These are phyloP conservation scores for Rhynchosporium secalis DNA, from an alignment of 2,329 filamentous ascomycete species.

Conservation along the genomic window DNA sequence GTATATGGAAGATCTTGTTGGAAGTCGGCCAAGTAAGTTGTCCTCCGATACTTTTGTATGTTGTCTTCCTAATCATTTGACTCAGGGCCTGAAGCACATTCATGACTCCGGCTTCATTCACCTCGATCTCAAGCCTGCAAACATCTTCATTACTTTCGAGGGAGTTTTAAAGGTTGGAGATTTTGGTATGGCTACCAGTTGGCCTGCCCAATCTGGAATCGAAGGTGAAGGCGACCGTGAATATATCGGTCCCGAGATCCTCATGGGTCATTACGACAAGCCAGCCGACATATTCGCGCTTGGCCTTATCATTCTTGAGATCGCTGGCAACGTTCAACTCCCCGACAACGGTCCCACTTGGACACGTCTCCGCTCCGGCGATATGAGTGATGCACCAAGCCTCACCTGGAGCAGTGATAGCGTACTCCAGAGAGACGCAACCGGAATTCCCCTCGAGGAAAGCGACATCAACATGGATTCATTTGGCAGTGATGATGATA, in stretches of 20 bases:
- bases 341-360: conserved; percentile 91
- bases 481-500: conserved; percentile 44
- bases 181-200: conserved; percentile 78
- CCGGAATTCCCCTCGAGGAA: conserved; percentile 61
- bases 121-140: conserved; percentile 82
- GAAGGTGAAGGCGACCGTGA: conserved; percentile 94
- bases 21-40: conserved; percentile 76
- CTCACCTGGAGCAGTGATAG: conserved; percentile 78
- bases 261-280: conserved; percentile 83
- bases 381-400: conserved; percentile 84
- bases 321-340: conserved; percentile 88
- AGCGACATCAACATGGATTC: conserved; percentile 37
- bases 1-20: conserved; percentile 96
- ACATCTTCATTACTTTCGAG: conserved; percentile 79
- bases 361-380: conserved; percentile 85
- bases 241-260: conserved; percentile 92
- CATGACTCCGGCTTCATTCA: conserved; percentile 86
- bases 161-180: conserved; percentile 83
- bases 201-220: conserved; percentile 73
- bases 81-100: conserved; percentile 82
- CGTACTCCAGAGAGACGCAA: conserved; percentile 71
- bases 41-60: not conserved
- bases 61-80: conserved; percentile 32
- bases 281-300: conserved; percentile 92
- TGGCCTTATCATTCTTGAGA: conserved; percentile 91